These are phyloP conservation scores for Ophiosphaerella korrae DNA, from an alignment of 2,329 filamentous ascomycete species.

Conservation along the genomic window DNA sequence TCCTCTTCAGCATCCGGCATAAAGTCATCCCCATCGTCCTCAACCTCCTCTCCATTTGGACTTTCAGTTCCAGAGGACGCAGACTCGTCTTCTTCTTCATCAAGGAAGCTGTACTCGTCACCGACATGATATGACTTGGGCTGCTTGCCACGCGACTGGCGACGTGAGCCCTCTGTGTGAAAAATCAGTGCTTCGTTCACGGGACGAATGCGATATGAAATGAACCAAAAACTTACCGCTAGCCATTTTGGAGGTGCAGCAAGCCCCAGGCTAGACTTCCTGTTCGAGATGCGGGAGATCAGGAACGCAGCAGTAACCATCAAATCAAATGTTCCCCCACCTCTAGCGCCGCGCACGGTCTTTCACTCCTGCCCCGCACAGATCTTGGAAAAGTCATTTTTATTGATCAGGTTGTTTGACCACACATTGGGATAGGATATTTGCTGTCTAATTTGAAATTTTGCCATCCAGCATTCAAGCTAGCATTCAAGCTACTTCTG, in stretches of 20 bases:
- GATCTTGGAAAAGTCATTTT: not conserved
- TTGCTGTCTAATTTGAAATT: not conserved
- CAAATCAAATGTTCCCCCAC: constrained; percentile 7
- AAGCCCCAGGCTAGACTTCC: not conserved
- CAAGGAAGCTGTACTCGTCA: constrained; percentile 29
- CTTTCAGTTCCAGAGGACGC: constrained; percentile 13
- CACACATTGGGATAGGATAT: not conserved
- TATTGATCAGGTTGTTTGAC: not conserved
- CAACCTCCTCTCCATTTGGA: constrained; percentile 12
- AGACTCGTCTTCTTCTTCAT: constrained; percentile 22
- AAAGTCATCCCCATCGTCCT: constrained; percentile 34
- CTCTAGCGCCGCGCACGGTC: constrained; percentile 23
- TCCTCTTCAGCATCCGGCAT: constrained; percentile 32
- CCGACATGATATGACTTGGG: constrained; percentile 25
- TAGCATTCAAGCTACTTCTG: constrained; percentile 1
- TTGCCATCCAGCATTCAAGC: constrained; percentile 20
- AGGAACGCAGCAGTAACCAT: not conserved
- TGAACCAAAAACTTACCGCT: not conserved
- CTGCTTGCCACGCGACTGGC: constrained; percentile 27
- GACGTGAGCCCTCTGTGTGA: constrained; percentile 18
- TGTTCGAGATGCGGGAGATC: not conserved
- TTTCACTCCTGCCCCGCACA: constrained; percentile 10
- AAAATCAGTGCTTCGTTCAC: not conserved
- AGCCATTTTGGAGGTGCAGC: not conserved
- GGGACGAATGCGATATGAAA: too few relatives aligned